phyloP scores from a whole-genome alignment of 768 basidiomycete species.

The Trichaptum fuscoviolaceum region DNA sequence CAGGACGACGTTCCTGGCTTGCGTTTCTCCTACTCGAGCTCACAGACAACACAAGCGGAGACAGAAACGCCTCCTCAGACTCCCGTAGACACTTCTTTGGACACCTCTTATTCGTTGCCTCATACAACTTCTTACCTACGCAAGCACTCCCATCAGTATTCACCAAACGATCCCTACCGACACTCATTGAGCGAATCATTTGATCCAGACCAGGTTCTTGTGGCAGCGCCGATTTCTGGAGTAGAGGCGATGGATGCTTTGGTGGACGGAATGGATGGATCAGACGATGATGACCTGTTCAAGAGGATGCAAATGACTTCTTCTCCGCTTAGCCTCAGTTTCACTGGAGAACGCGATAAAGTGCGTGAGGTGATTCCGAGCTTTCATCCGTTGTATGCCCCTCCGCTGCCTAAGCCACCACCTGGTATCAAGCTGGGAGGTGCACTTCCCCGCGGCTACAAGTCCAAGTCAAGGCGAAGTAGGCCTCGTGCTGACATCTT shows the following conservation, averaged over 20 bases:
- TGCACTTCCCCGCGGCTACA: constrained; percentile 22
- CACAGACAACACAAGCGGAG: constrained; percentile 23
- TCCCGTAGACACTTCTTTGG: constrained; percentile 46
- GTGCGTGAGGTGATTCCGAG: constrained; percentile 10
- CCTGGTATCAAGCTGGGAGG: constrained; percentile 69
- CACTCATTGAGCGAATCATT: background rate
- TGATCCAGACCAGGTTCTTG: constrained; percentile 37
- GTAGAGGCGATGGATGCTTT: constrained; percentile 87
- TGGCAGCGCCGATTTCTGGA: constrained; percentile 71
- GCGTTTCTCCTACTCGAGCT: constrained; percentile 2
- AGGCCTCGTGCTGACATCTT: constrained; percentile 27
- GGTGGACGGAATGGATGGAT: constrained; percentile 85
- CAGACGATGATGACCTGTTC: constrained; percentile 49
- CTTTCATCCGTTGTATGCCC: constrained; percentile 75
- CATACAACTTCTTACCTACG: constrained; percentile 25
- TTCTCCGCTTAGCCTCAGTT: constrained; percentile 25
- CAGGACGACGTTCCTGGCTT: background rate
- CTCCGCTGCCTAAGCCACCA: constrained; percentile 79
- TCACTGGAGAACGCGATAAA: constrained; percentile 48
- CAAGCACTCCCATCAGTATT: background rate
- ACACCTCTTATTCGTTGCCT: constrained; percentile 39
- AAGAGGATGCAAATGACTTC: constrained; percentile 13
- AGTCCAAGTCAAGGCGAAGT: constrained; percentile 31
- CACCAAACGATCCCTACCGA: background rate
- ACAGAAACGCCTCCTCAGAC: constrained; percentile 71